A percentile compares a stretch with the other conserved stretches of the same genome.
phyloP scores from a whole-genome alignment of 2,329 filamentous ascomycete species.

The Neofusicoccum ribis region DNA sequence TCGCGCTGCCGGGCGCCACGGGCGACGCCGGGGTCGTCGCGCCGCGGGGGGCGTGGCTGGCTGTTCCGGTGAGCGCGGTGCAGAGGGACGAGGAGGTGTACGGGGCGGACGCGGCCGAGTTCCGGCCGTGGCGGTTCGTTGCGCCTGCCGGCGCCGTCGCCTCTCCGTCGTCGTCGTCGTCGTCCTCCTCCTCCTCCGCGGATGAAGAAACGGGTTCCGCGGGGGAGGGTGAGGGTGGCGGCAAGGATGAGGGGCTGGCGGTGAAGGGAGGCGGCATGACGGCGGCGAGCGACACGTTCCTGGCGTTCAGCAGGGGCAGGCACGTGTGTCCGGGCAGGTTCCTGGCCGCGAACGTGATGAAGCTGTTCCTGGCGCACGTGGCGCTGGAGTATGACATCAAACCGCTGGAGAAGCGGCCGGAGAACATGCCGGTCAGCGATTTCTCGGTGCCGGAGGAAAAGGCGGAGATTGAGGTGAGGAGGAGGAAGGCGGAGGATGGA shows the following conservation, averaged over 20 bases:
- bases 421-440: slow-evolving; percentile 13
- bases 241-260: not conserved
- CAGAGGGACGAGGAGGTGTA: slow-evolving; percentile 35
- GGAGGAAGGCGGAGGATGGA: not conserved
- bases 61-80: slow-evolving; percentile 23
- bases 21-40: slow-evolving; percentile 15
- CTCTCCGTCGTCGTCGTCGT: no score
- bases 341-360: slow-evolving; percentile 21
- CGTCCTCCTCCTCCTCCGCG: no score
- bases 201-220: no score
- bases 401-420: slow-evolving; percentile 18
- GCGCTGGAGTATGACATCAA: slow-evolving; percentile 23
- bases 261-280: slow-evolving; percentile 23
- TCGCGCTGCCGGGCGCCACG: slow-evolving; percentile 27
- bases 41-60: slow-evolving; percentile 27
- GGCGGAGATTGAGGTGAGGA: slow-evolving; percentile 7
- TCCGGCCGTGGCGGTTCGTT: slow-evolving; percentile 10
- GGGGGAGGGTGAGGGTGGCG: not conserved
- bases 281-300: slow-evolving; percentile 27
- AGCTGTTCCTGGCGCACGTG: slow-evolving; percentile 23
- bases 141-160: not conserved
- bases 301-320: slow-evolving; percentile 32
- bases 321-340: slow-evolving; percentile 29
- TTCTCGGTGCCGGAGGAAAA: slow-evolving; percentile 3
- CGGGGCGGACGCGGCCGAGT: slow-evolving; percentile 24